A percentile compares a stretch with the other conserved stretches of the same genome.
phyloP scores from a whole-genome alignment of 768 basidiomycete genomes.

The Boletus rubescentipes region DNA sequence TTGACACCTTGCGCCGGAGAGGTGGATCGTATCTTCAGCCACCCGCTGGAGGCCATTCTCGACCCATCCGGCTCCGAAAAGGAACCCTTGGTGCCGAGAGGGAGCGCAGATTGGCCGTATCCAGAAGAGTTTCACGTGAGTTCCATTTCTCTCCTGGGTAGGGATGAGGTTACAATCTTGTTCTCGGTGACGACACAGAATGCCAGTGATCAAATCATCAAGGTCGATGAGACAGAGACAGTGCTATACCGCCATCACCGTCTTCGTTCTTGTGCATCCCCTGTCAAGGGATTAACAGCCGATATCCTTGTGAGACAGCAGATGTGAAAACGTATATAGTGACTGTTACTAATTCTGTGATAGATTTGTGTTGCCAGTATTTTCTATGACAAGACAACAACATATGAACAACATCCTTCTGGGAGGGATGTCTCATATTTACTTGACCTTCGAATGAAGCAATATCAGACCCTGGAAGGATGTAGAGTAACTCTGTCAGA shows the following conservation, averaged over 20 bases:
- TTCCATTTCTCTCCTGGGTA: background rate
- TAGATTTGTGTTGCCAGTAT: conserved; percentile 55
- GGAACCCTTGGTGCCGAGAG: conserved; percentile 50
- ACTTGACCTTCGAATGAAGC: conserved; percentile 26
- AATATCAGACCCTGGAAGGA: conserved; percentile 19
- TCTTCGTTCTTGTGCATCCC: conserved; percentile 73
- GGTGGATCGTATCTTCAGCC: conserved; percentile 77
- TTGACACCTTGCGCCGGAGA: conserved; percentile 62
- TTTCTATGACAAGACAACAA: conserved; percentile 51
- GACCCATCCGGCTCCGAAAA: conserved; percentile 51
- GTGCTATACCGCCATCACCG: conserved; percentile 79
- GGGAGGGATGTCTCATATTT: conserved; percentile 41
- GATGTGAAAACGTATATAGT: background rate
- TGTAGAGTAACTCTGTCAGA: too few relatives aligned
- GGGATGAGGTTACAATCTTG: background rate
- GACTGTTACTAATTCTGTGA: background rate
- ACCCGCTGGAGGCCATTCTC: conserved; percentile 72
- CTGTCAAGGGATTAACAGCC: conserved; percentile 81
- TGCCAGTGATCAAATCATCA: conserved; percentile 45
- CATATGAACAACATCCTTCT: conserved; percentile 59
- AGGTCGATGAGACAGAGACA: conserved; percentile 46
- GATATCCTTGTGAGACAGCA: conserved; percentile 68
- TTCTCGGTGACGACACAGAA: conserved; percentile 46
- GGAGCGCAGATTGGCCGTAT: conserved; percentile 79
- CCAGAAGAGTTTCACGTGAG: conserved; percentile 70